Base-by-base conservation (phyloP, 306 rosid genomes). In the Castanea sativa region DNA sequence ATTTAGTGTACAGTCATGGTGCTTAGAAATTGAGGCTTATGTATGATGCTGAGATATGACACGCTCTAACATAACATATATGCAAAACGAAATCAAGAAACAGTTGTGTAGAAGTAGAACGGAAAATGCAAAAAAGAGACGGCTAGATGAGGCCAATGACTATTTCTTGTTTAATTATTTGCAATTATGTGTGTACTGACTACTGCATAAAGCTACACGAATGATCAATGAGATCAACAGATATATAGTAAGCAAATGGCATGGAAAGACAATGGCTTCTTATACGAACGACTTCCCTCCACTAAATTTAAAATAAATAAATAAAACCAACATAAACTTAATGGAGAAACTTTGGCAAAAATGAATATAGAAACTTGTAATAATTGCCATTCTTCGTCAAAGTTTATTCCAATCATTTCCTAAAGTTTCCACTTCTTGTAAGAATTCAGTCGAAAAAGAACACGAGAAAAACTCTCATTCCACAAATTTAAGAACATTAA, bases 41-140 rank as follows among this genome's bases (percentile, higher is more conserved):
- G 3, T 41, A 59, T 23, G 32, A 33, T 32, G 52, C 38, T 30
- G 68, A 63, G 55, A 79, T 21, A 19, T 52, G 29, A 56, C 45
- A 78, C 41, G 68, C 57, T 5, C 49, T 43, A 41, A 68, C 9
- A 38, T 73, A 55, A 58, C 38, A 68, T 14, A 51, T n/a, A 32
- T 27, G 27, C 58, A 35, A 53, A 75, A 63, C 63, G 11, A 38
- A 68, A 55, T 15, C 15, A 65, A 81, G 15, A 82, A 41, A 41
- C 45, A 41, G 32, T 59, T 41, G 80, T 79, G 56, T 67, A 33
- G 84, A 68, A 53, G 73, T 76, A 94, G 94, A 85, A 92, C 97
- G 51, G 32, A 82, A 81, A 94, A 94, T 65, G 88, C 97, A 97
- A 60, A 76, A 76, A 60, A 76, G 43, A 63, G 49, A 38, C 71